Evolutionary conservation across 768 basidiomycete genomes (phyloP).

Genomic region (Amanita muscaria): DNA sequence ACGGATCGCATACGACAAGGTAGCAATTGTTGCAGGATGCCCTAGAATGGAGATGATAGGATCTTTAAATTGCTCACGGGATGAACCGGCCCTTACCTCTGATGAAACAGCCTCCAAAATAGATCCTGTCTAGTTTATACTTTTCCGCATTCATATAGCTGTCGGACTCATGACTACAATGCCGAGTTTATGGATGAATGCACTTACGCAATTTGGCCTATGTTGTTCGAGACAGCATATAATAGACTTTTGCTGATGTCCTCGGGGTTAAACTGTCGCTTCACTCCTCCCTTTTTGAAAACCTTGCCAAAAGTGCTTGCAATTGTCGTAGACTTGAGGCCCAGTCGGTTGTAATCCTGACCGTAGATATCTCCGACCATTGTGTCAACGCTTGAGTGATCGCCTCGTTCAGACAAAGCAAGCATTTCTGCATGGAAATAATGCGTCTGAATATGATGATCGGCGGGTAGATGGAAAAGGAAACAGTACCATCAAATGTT

Average conservation of each 20-base stretch:
- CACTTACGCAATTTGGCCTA: conserved; percentile 98
- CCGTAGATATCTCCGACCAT: conserved; percentile 99
- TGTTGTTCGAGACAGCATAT: conserved; percentile 97
- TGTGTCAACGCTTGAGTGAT: conserved; percentile 95
- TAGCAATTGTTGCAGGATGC: conserved; percentile 94
- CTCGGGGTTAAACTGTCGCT: conserved; percentile 74
- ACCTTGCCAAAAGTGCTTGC: conserved; percentile 99
- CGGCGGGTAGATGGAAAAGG: conserved; percentile 4
- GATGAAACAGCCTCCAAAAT: conserved; percentile 99
- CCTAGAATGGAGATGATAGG: conserved; percentile 38
- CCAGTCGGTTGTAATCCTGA: conserved; percentile 91
- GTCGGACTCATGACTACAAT: conserved; percentile 8
- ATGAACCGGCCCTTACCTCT: conserved; percentile 50
- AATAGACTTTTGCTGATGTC: conserved; percentile 92
- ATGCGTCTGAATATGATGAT: no score
- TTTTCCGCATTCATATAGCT: conserved; percentile 99
- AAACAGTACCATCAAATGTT: conserved; percentile 86
- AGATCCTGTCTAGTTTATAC: conserved; percentile 92
- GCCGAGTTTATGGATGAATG: neutral
- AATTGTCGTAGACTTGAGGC: conserved; percentile 95
- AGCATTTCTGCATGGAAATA: conserved; percentile 71
- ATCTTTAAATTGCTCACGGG: conserved; percentile 4
- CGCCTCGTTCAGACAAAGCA: conserved; percentile 84
- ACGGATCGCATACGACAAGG: conserved; percentile 95
- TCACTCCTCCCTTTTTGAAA: conserved; percentile 81